Percentiles rank a stretch among this genome's conserved stretches.
phyloP scores from a whole-genome alignment of 164 flowering plant genomes.

The Chimonanthus praecox region DNA sequence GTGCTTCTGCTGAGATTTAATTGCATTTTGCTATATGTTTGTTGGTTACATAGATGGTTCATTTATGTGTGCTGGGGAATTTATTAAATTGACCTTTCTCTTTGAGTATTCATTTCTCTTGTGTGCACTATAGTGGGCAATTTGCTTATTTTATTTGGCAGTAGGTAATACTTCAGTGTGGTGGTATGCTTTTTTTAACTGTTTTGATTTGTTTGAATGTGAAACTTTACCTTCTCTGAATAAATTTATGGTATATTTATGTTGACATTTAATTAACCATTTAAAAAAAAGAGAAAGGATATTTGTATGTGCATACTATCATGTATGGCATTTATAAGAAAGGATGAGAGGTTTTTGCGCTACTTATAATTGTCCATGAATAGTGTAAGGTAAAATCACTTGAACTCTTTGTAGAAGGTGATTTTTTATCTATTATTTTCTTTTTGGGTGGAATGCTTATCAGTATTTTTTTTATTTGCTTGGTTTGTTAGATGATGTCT shows the following conservation, averaged over 20 bases:
- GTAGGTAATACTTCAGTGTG: background rate
- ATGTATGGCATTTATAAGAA: too few relatives aligned
- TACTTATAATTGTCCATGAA: too few relatives aligned
- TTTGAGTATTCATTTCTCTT: too few relatives aligned
- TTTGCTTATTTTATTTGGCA: background rate
- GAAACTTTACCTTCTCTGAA: too few relatives aligned
- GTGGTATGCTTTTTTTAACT: background rate
- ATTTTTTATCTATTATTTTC: background rate
- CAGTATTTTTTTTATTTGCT: background rate
- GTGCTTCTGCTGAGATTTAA: background rate
- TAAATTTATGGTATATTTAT: background rate
- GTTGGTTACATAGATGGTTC: background rate
- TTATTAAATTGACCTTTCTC: background rate
- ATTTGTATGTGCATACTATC: too few relatives aligned
- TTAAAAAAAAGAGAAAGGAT: too few relatives aligned
- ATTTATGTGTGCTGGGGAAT: background rate
- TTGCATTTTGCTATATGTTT: background rate
- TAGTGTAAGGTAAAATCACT: background rate
- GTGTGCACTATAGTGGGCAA: background rate
- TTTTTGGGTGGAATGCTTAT: background rate
- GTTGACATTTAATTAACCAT: background rate
- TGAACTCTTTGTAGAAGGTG: background rate
- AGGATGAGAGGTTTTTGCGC: too few relatives aligned
- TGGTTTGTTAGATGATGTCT: slow-evolving; percentile 25
- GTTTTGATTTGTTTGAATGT: background rate